Evolutionary conservation across 2,329 filamentous ascomycete genomes (phyloP).

Genomic region (Ilyonectria sp.): DNA sequence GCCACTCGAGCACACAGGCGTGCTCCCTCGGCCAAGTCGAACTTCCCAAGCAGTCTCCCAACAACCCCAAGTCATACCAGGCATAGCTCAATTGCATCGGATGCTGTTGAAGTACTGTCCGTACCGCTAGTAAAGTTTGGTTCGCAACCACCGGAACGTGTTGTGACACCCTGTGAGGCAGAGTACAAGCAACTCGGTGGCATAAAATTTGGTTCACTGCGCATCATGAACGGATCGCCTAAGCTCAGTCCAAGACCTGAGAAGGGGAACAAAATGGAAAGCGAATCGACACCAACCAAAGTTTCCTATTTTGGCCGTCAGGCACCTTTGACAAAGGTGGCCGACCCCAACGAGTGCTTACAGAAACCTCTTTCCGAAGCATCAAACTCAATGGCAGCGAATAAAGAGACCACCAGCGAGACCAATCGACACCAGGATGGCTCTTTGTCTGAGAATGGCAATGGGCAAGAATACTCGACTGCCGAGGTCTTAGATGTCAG

Average conservation of each 20-base stretch:
- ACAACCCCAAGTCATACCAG: constrained; percentile 56
- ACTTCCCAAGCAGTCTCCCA: constrained; percentile 57
- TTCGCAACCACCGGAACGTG: constrained; percentile 43
- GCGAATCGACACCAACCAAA: constrained; percentile 23
- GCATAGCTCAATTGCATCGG: constrained; percentile 58
- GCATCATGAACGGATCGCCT: constrained; percentile 74
- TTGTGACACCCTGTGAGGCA: constrained; percentile 62
- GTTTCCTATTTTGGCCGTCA: constrained; percentile 23
- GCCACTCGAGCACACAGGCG: constrained; percentile 59
- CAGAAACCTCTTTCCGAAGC: constrained; percentile 1
- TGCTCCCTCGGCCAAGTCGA: constrained; percentile 49
- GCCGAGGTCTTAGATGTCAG: constrained; percentile 58
- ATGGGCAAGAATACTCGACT: constrained; percentile 53
- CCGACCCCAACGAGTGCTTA: constrained; percentile 7
- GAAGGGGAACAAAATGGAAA: constrained; percentile 30
- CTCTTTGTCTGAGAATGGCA: constrained; percentile 38
- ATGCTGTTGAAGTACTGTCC: constrained; percentile 51
- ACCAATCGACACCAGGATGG: not conserved
- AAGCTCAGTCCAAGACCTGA: constrained; percentile 57
- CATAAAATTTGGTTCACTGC: constrained; percentile 74
- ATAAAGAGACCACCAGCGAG: not conserved
- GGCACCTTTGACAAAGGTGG: constrained; percentile 20
- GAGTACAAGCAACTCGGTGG: constrained; percentile 74
- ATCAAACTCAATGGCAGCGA: not conserved
- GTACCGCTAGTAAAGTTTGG: constrained; percentile 48